phyloP scores from a whole-genome alignment of 345 rosid genomes.

The Lumnitzera racemosa region DNA sequence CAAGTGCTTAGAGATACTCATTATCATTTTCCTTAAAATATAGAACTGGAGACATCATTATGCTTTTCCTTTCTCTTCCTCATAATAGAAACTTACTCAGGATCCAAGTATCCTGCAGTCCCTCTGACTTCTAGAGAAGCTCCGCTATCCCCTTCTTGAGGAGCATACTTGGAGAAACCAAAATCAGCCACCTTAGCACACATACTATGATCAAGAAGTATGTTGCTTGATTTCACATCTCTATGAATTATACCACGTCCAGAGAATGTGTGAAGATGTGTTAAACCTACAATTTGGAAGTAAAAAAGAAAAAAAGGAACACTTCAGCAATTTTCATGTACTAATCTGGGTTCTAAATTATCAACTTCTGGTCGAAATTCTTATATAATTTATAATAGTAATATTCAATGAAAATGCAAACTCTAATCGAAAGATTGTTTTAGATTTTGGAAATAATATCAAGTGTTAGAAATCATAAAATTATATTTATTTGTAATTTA shows the following conservation, averaged over 20 bases:
- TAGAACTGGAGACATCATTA: too few species aligned
- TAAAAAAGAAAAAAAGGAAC: background rate
- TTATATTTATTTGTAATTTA: background rate
- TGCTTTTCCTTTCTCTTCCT: too few species aligned
- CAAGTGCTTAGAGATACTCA: too few species aligned
- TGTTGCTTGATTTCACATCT: constrained; percentile 73
- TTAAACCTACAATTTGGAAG: constrained; percentile 26
- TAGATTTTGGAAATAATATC: background rate
- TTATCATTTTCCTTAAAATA: too few species aligned
- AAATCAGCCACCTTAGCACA: constrained; percentile 66
- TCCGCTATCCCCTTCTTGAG: constrained; percentile 67
- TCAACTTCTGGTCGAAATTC: too few species aligned
- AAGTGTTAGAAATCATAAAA: background rate
- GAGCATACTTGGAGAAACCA: constrained; percentile 70
- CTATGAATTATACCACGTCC: constrained; percentile 41
- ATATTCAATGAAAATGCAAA: too few species aligned
- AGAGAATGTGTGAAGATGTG: constrained; percentile 31
- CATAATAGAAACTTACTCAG: constrained; percentile 40
- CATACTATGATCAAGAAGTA: constrained; percentile 66
- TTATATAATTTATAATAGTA: too few species aligned
- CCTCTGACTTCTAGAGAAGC: constrained; percentile 70
- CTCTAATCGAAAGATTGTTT: too few species aligned
- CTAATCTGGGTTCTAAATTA: too few species aligned
- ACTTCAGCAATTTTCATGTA: background rate
- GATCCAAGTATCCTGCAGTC: constrained; percentile 71